Evolutionary conservation across 2,329 filamentous ascomycete genomes (phyloP).

Genomic region (Chaetomiaceae sp.): DNA sequence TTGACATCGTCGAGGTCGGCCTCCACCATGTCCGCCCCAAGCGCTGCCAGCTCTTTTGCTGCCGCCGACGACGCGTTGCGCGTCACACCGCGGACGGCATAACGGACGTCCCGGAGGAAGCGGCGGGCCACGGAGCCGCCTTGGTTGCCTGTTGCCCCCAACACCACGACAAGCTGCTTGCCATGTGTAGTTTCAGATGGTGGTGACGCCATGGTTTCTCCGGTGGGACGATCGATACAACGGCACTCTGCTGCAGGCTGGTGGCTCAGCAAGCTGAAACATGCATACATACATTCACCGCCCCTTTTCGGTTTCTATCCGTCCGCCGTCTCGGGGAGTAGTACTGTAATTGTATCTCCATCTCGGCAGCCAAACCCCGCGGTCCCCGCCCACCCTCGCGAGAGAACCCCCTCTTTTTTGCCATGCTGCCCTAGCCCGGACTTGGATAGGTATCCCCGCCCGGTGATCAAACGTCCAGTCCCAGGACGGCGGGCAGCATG

Average conservation of each 20-base stretch:
- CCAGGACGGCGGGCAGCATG: too few species aligned
- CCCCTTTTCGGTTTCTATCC: background rate
- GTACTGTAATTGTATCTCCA: background rate
- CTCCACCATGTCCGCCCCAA: constrained; percentile 42
- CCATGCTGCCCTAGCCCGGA: too few species aligned
- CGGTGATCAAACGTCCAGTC: too few species aligned
- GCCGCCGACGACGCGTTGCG: constrained; percentile 40
- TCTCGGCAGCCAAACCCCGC: too few species aligned
- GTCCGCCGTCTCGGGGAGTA: background rate
- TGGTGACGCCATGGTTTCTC: constrained; percentile 1
- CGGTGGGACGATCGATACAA: background rate
- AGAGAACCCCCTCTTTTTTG: too few species aligned
- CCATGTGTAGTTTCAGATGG: background rate
- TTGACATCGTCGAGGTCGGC: constrained; percentile 42
- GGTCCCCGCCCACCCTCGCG: too few species aligned
- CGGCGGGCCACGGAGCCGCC: constrained; percentile 49
- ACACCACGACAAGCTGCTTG: constrained; percentile 40
- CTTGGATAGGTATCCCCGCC: too few species aligned
- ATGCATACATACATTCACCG: background rate
- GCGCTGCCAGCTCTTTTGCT: constrained; percentile 37
- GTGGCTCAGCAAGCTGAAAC: background rate
- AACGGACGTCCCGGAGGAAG: constrained; percentile 39
- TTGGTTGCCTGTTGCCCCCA: constrained; percentile 48
- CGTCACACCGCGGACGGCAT: constrained; percentile 45
- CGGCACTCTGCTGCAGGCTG: background rate